Evolutionary conservation across 371 early-diverging fungal genomes (phyloP), one percentile per base, ranked within the genome.

Genomic region (Lichtheimia hyalospora): DNA sequence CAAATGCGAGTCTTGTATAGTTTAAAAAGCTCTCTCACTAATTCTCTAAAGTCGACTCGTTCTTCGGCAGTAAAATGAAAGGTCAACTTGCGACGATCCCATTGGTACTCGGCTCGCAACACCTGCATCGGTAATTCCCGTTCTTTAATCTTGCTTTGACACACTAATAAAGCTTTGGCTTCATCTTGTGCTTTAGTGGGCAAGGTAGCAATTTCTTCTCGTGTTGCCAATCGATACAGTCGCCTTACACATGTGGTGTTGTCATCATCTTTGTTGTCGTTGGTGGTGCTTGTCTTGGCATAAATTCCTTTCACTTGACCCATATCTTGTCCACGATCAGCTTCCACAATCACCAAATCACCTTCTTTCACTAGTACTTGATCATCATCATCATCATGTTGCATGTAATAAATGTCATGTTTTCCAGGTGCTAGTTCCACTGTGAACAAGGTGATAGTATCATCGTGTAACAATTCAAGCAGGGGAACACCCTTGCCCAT

Each of bases 1-100:
- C 99, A 99, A 63, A 99, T 98, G 57, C 99, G 92, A 3, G 97
- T 98, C 81, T 99, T 99, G 82, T 97, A 99, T 34, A 95, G 89
- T 72, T 97, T 97, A 83, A 99, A 99, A 52, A 99, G 80, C 52
- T 99, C 99, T 40, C 96, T 90, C 42, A 99, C 99, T 46, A 99
- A 84, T 67, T 99, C 99, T 57, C 99, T 85, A 75, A 99, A 99
- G 73, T 99, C 99, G 60, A 99, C 93, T 54, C 99, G 85, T 52
- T 89, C 88, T 52, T 94, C 93, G 13, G 96, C 92, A 5, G 88
- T 84, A 74, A 94, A 97, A 73, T 92, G 95, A 64, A 96, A 96
- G 1, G 96, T 97, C 57, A 97, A 80, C 81, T 96, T 96, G 67
- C 94, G 91, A 25, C 97, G 88, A 73, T 97, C 97, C 93, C 96